Conservation (phyloP, 352 stramenopile species). For the Pythium plurisporium region DNA sequence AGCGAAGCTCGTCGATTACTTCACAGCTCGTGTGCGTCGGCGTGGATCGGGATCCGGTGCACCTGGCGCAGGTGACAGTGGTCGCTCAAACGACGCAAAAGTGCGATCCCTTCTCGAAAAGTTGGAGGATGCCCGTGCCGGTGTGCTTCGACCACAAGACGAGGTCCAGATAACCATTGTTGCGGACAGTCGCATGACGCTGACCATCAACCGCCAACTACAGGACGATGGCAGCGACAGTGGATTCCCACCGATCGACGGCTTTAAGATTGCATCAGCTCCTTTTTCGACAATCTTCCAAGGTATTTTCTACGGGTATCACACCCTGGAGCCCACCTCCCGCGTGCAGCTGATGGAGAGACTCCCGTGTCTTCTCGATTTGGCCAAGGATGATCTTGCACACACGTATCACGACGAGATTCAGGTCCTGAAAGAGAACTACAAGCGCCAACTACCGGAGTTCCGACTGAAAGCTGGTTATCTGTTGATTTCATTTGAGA, state of each 20-base stretch:
- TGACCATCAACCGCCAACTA: conserved; percentile 31
- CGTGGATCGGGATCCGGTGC: conserved; percentile 14
- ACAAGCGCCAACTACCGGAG: conserved; percentile 73
- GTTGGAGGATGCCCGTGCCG: conserved; percentile 27
- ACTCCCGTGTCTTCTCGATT: conserved; percentile 59
- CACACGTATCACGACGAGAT: conserved; percentile 87
- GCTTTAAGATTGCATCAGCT: conserved; percentile 30
- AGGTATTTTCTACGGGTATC: conserved; percentile 72
- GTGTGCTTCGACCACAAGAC: conserved; percentile 38
- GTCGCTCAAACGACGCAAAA: conserved; percentile 10
- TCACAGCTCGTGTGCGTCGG: conserved; percentile 40
- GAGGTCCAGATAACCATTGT: conserved; percentile 52
- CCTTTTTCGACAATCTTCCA: conserved; percentile 61
- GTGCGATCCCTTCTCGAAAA: conserved; percentile 23
- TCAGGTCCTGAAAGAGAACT: conserved; percentile 75
- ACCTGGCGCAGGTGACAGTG: background rate
- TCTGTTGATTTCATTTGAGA: conserved; percentile 70
- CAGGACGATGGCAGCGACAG: conserved; percentile 12
- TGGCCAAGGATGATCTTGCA: conserved; percentile 71
- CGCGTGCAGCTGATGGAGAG: conserved; percentile 65
- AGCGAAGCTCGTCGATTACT: conserved; percentile 44
- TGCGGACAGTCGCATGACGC: conserved; percentile 33
- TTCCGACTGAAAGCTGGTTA: conserved; percentile 81
- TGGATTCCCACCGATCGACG: conserved; percentile 15
- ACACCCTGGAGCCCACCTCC: conserved; percentile 50